Conservation (phyloP, 768 basidiomycete species). For the Lentinus tigrinus region DNA sequence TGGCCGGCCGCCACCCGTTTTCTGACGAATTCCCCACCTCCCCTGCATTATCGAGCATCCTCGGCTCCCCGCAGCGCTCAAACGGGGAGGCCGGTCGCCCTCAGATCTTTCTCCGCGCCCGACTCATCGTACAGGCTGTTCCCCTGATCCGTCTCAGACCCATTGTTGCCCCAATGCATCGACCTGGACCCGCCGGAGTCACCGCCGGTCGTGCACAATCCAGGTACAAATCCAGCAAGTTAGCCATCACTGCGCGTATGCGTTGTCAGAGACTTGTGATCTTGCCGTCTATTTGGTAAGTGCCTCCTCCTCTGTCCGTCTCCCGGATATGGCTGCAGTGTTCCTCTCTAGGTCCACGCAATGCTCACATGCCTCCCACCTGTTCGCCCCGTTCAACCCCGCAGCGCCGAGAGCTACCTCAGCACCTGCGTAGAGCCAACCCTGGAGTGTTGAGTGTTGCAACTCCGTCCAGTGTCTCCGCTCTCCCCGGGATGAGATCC, state of each 20-base stretch:
- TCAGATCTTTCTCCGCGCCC: neutral
- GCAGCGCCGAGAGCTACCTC: neutral
- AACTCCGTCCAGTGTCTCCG: neutral
- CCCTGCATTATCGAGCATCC: too few relatives aligned
- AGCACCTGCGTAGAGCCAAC: neutral
- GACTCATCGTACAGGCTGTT: neutral
- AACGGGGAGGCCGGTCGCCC: neutral
- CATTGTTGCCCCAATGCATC: neutral
- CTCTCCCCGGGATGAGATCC: neutral
- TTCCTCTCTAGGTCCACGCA: conserved; percentile 1
- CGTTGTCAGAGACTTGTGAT: neutral
- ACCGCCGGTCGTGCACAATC: neutral
- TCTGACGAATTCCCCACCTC: too few relatives aligned
- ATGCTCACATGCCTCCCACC: neutral
- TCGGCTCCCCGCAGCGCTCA: too few relatives aligned
- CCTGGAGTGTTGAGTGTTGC: neutral
- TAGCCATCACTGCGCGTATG: conserved; percentile 5
- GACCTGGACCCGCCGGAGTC: neutral
- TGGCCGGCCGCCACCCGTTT: too few relatives aligned
- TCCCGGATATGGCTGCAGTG: neutral
- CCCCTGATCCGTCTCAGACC: neutral
- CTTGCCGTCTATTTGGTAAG: neutral
- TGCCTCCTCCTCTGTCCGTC: conserved; percentile 2
- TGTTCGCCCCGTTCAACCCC: neutral
- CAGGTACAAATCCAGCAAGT: conserved; percentile 1